Evolutionary conservation across 305 asterid genomes (phyloP).

Genomic region (Fraxinus ornus): DNA sequence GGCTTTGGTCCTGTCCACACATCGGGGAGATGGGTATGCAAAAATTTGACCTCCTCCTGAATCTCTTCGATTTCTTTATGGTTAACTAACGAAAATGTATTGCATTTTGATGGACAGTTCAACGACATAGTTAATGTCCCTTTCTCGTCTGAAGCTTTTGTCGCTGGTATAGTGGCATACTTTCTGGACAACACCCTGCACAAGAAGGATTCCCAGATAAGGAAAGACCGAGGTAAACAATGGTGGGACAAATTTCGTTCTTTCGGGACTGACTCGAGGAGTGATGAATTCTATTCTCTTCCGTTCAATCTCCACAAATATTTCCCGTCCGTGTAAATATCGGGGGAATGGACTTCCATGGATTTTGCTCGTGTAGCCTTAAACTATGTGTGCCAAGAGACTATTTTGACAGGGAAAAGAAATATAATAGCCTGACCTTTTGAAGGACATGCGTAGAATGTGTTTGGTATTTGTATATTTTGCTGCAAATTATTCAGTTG

Average conservation of each 20-base stretch:
- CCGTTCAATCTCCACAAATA: constrained; percentile 58
- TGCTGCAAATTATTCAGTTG: constrained; percentile 27
- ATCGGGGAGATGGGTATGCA: constrained; percentile 48
- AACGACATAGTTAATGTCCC: constrained; percentile 53
- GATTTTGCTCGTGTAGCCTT: constrained; percentile 18
- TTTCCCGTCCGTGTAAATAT: constrained; percentile 48
- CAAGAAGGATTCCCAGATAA: constrained; percentile 38
- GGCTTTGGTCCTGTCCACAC: constrained; percentile 55
- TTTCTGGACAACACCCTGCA: constrained; percentile 53
- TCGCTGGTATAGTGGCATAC: constrained; percentile 49
- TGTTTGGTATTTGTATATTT: constrained; percentile 4
- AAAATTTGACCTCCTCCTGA: neutral
- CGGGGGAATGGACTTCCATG: constrained; percentile 15
- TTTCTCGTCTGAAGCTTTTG: constrained; percentile 54
- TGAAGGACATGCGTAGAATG: constrained; percentile 20
- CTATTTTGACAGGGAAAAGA: constrained; percentile 18
- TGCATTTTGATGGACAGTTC: constrained; percentile 29
- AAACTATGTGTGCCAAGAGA: neutral
- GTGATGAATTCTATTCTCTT: constrained; percentile 54
- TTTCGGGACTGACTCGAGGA: constrained; percentile 44
- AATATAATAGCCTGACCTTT: constrained; percentile 25
- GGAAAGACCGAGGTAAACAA: constrained; percentile 56
- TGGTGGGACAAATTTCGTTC: constrained; percentile 64
- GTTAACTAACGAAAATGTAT: neutral
- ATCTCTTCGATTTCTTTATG: neutral